A percentile compares a stretch with the other conserved stretches of the same genome.
Evolutionary conservation across 176 grass and related monocot species (phyloP).

Genomic region (Oryza coarctata): DNA sequence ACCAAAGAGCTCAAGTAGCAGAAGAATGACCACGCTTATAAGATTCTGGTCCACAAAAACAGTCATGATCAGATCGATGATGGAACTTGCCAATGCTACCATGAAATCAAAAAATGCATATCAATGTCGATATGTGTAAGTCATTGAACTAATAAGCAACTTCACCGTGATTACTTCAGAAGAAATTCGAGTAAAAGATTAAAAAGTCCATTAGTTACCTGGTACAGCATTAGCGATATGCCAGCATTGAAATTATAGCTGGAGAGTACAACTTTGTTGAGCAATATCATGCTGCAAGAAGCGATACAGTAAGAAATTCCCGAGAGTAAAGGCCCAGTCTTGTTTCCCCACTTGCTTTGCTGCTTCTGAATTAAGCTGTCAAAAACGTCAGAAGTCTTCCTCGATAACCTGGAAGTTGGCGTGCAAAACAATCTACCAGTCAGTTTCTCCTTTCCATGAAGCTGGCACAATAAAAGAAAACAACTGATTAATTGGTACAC

Average conservation of each 20-base stretch:
- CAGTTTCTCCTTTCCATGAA: not conserved
- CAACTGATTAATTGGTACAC: not conserved
- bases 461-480: not conserved
- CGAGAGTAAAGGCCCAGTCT: slow-evolving; percentile 54
- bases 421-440: not conserved
- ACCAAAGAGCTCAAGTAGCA: slow-evolving; percentile 48
- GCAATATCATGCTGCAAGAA: slow-evolving; percentile 94
- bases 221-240: slow-evolving; percentile 76
- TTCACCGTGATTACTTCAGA: not conserved
- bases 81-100: not conserved
- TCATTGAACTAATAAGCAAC: not conserved
- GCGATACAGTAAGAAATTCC: slow-evolving; percentile 72
- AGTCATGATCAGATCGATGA: slow-evolving; percentile 15
- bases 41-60: slow-evolving; percentile 64
- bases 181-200: not conserved
- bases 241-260: slow-evolving; percentile 69
- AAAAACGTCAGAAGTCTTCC: slow-evolving; percentile 57
- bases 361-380: slow-evolving; percentile 59
- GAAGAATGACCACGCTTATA: slow-evolving; percentile 63
- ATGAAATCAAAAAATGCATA: not conserved
- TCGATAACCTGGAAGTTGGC: slow-evolving; percentile 43
- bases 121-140: not conserved
- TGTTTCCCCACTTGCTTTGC: slow-evolving; percentile 49
- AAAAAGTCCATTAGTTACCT: slow-evolving; percentile 53
- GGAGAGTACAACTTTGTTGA: slow-evolving; percentile 89